These are phyloP conservation scores for Verticillium dahliae DNA, from an alignment of 2,329 filamentous ascomycete genomes.

Conservation along the genomic window DNA sequence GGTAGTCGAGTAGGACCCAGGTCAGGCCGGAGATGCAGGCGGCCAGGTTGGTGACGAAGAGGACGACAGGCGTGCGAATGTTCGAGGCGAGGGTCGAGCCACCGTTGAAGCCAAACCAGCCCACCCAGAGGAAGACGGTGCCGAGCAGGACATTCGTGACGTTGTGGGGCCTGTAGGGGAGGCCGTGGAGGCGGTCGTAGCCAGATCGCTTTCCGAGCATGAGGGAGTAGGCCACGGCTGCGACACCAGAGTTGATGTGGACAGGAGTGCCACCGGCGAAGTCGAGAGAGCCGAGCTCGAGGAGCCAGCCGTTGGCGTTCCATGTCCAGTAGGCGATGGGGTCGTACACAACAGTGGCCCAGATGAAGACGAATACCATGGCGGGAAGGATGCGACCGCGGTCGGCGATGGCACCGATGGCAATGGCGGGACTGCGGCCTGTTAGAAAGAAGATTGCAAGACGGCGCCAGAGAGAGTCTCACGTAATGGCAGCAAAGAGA, in stretches of 20 bases:
- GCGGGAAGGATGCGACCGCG: constrained; percentile 56
- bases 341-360: constrained; percentile 66
- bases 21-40: constrained; percentile 75
- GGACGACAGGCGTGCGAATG: constrained; percentile 83
- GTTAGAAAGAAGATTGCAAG: not conserved
- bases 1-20: constrained; percentile 82
- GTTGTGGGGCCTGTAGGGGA: constrained; percentile 66
- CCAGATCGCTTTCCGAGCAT: constrained; percentile 65
- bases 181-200: constrained; percentile 53
- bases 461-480: constrained; percentile 26
- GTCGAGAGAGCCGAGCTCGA: constrained; percentile 61
- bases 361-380: constrained; percentile 62
- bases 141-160: constrained; percentile 68
- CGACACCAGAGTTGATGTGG: constrained; percentile 66
- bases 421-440: constrained; percentile 42
- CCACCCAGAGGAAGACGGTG: constrained; percentile 78
- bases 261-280: constrained; percentile 72
- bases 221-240: constrained; percentile 65
- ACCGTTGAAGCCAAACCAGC: constrained; percentile 96
- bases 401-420: constrained; percentile 54
- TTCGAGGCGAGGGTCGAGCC: constrained; percentile 77
- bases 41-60: constrained; percentile 80
- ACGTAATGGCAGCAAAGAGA: constrained; percentile 89
- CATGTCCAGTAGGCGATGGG: constrained; percentile 73
- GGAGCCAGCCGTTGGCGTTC: constrained; percentile 69